Evolutionary conservation across 106 monocot genomes (phyloP), one percentile per base, ranked within the genome.

Genomic region (Posidonia australis): DNA sequence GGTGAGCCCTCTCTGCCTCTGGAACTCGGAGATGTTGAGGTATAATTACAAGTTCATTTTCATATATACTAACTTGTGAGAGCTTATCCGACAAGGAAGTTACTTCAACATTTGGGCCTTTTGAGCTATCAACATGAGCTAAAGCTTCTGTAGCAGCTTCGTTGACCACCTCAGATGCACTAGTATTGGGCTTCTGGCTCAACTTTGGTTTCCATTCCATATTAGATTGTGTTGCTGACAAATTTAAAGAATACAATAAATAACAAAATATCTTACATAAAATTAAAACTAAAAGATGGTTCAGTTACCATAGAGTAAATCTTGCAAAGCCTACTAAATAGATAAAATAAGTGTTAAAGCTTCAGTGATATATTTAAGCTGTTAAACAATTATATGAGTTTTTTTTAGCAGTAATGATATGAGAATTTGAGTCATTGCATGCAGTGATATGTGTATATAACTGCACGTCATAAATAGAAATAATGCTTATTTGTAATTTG

Each of bases 121-220:
- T 74, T 52, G 70, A 42, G 66, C 41, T 26, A 13, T 26, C 27
- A 56, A 4, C 25, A 16, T 18, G 19, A 36, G 66, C 29, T 69
- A 64, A 30, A 27, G 47, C 12, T 7, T 29, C 17, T 19, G 64
- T 4, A 21, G 66, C 10, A 46, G 27, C 4, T 28, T 22, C 7
- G 16, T 18, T 52, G 45, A 13, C 72, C 60, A 36, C 67, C 55
- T 14, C 60, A 42, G 67, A 10, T 12, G 47, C 52, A 17, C 11
- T 24, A 28, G 9, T 55, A 43, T 46, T 60, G 14, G 78, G 25
- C 58, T 83, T 90, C 62, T 83, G 67, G 62, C 66, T 83, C 47
- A 83, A 68, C 71, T 91, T 91, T 53, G 90, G 90, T 65, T 83
- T 81, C 90, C 90, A 91, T 46, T 91, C 90, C 86, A 86, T 86